These are phyloP conservation scores for Arachis stenosperma DNA, from an alignment of 306 rosid genomes.

Conservation along the genomic window DNA sequence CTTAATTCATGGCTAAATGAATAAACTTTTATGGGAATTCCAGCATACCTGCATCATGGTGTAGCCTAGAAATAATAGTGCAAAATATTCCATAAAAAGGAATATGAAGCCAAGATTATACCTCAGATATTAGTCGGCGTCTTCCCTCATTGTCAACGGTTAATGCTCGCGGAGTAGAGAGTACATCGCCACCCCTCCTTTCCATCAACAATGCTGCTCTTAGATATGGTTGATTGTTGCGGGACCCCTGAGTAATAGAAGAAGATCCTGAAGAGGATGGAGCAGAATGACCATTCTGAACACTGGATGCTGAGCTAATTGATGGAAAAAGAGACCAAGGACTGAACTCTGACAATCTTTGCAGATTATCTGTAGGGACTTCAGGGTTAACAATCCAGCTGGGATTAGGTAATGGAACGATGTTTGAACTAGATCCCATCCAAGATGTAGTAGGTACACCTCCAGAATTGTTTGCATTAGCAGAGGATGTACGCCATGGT, in stretches of 20 bases:
- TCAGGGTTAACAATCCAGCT: slow-evolving; percentile 58
- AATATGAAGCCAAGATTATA: slow-evolving; percentile 41
- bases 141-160: slow-evolving; percentile 82
- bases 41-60: slow-evolving; percentile 22
- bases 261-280: slow-evolving; percentile 63
- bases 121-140: slow-evolving; percentile 83
- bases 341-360: slow-evolving; percentile 60
- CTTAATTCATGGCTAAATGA: slow-evolving; percentile 6
- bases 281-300: slow-evolving; percentile 54
- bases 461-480: slow-evolving; percentile 54
- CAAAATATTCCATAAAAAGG: slow-evolving; percentile 19
- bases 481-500: slow-evolving; percentile 56
- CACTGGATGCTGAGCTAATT: slow-evolving; percentile 53
- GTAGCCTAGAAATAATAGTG: slow-evolving; percentile 31
- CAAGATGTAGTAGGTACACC: slow-evolving; percentile 63
- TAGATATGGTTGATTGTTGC: slow-evolving; percentile 56
- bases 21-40: slow-evolving; percentile 18
- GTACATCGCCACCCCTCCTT: slow-evolving; percentile 65
- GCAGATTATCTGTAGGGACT: slow-evolving; percentile 58
- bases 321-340: slow-evolving; percentile 84
- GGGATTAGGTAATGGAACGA: slow-evolving; percentile 52
- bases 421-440: slow-evolving; percentile 61
- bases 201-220: slow-evolving; percentile 65
- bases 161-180: slow-evolving; percentile 56
- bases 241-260: slow-evolving; percentile 54